These are phyloP conservation scores for Plasmodium knowlesi DNA, from an alignment of 169 alveolate species.

Conservation along the genomic window DNA sequence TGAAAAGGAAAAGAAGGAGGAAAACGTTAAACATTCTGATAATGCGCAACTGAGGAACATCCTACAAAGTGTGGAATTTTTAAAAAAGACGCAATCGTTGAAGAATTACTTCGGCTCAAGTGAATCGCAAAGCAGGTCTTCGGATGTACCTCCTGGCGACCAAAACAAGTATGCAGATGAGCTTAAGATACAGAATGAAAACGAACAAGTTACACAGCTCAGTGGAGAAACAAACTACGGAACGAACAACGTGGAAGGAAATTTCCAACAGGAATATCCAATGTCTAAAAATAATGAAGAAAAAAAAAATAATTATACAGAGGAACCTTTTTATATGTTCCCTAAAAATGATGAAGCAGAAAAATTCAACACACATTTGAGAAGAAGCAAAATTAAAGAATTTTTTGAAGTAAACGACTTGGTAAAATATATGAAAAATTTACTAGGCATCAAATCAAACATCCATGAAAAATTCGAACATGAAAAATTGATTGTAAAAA, in stretches of 20 bases:
- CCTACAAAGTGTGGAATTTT: constrained; percentile 15
- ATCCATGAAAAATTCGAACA: constrained; percentile 73
- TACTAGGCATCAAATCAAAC: constrained; percentile 72
- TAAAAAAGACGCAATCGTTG: constrained; percentile 13
- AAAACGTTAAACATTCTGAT: background rate
- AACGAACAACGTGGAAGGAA: background rate
- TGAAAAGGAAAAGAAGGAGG: background rate
- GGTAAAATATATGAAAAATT: constrained; percentile 45
- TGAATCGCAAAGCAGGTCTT: background rate
- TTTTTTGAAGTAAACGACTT: constrained; percentile 48
- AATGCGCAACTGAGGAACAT: constrained; percentile 1
- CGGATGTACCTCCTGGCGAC: background rate
- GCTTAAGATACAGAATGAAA: background rate
- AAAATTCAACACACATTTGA: constrained; percentile 26
- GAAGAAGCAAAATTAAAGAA: constrained; percentile 50
- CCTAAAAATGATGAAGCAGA: background rate
- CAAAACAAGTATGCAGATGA: background rate
- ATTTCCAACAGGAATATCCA: background rate
- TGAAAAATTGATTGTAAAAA: constrained; percentile 63
- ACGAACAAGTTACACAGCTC: background rate
- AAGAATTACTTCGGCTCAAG: constrained; percentile 13
- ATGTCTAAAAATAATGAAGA: background rate
- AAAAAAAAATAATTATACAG: constrained; percentile 9
- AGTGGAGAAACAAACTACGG: background rate
- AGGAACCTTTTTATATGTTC: background rate